Percentiles rank a stretch among this genome's conserved stretches.
phyloP scores from a whole-genome alignment of 352 stramenopile species.

The Globisporangium megalacanthum region DNA sequence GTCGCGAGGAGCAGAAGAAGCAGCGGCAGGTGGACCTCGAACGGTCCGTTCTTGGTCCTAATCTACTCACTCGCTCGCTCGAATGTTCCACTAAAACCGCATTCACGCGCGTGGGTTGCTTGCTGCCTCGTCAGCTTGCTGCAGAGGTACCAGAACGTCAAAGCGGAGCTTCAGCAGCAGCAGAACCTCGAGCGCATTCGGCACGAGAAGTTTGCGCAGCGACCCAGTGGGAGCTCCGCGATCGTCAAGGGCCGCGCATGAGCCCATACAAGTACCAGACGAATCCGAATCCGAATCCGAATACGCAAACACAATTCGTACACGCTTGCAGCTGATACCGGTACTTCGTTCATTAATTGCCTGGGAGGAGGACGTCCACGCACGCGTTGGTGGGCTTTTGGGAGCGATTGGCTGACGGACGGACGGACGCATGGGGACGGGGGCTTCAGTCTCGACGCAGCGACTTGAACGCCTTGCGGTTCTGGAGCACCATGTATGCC shows the following conservation, averaged over 20 bases:
- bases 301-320: too few species aligned
- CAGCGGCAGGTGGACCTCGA: conserved; percentile 93
- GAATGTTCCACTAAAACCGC: neutral
- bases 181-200: conserved; percentile 92
- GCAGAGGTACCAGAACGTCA: conserved; percentile 95
- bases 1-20: conserved; percentile 94
- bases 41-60: conserved; percentile 23
- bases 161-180: conserved; percentile 91
- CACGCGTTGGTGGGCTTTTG: neutral
- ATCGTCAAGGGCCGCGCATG: conserved; percentile 14
- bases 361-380: neutral
- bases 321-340: too few species aligned
- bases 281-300: too few species aligned
- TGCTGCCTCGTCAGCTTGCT: conserved; percentile 44
- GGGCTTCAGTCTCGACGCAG: conserved; percentile 51
- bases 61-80: conserved; percentile 2
- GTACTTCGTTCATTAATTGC: too few species aligned
- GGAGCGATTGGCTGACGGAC: too few species aligned
- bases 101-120: neutral
- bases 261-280: neutral
- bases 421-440: neutral
- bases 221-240: conserved; percentile 16
- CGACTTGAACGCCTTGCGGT: conserved; percentile 86
- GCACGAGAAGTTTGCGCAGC: conserved; percentile 72
- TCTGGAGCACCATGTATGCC: conserved; percentile 84